Base-by-base conservation (phyloP, 345 rosid species). In the Heritiera littoralis region DNA sequence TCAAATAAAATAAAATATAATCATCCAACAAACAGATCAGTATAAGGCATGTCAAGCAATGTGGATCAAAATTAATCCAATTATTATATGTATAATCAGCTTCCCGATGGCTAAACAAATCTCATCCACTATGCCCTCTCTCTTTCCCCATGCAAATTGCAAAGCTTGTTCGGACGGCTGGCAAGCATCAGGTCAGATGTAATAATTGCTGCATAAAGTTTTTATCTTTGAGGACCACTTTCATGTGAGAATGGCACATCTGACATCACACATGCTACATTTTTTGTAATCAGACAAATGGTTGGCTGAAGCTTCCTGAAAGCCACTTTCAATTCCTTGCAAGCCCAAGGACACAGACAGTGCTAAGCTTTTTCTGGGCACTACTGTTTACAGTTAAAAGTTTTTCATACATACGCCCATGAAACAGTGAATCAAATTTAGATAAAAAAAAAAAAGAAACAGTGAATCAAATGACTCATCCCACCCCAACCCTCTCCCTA, bases 221-320 rank as follows among this genome's bases (percentile, higher is more conserved):
- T 3, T 41, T 1, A 5, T 41, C 43, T 41, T 41, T 41, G 15
- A 73, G 81, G 78, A 73, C 81, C 84, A 65, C 84, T 35, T 9
- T 41, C 6, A 10, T 5, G 32, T 18, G 70, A 55, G 4, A 67
- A 23, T 55, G 70, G 35, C 74, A 14, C 38, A 35, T 35, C 38
- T 35, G 38, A 35, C 38, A 35, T 35, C 38, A 35, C 43, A 41
- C 43, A 41, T 41, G 43, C 6, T 3, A 41, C 43, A 41, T 3
- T 41, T 41, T 41, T 41, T 41, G 4, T 41, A 41, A 41, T 41
- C 4, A 41, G 2, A 41, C 4, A 35, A 35, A 35, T 41, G 2
- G 43, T 4, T 8, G 7, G 72, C 66, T 75, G 75, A 46, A 23
- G 60, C 60, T 54, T 10, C 56, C 41, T 60, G 79, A 69, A 78